phyloP scores from a whole-genome alignment of 495 filamentous ascomycete genomes.

The Glonium stellatum region DNA sequence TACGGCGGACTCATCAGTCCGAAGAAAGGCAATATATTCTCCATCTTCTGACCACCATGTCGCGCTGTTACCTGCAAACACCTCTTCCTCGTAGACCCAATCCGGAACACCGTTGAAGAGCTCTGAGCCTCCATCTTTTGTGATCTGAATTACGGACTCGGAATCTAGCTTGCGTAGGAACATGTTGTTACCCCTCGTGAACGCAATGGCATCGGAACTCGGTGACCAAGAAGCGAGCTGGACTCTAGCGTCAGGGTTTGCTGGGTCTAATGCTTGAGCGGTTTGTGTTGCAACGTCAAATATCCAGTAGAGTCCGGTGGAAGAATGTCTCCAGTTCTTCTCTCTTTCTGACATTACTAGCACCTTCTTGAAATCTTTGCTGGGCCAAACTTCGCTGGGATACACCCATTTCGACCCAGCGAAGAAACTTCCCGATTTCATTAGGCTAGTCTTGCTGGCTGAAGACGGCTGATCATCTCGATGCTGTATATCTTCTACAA shows the following conservation, averaged over 20 bases:
- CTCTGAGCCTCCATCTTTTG: conserved; percentile 74
- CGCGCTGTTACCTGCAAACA: conserved; percentile 70
- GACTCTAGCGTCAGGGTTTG: conserved; percentile 55
- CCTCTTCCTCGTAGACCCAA: conserved; percentile 99
- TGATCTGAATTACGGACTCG: conserved; percentile 61
- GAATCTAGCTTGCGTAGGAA: conserved; percentile 66
- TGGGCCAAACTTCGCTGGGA: conserved; percentile 62
- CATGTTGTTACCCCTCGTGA: conserved; percentile 82
- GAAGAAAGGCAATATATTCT: conserved; percentile 78
- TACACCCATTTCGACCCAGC: conserved; percentile 46
- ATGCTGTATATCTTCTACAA: conserved; percentile 77
- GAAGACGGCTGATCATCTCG: conserved; percentile 36
- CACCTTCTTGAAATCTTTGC: conserved; percentile 75
- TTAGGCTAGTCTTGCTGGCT: conserved; percentile 56
- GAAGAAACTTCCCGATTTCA: conserved; percentile 59
- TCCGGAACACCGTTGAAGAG: conserved; percentile 97
- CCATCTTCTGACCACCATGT: conserved; percentile 94
- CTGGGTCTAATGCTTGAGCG: conserved; percentile 69
- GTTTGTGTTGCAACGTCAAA: conserved; percentile 82
- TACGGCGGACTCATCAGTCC: conserved; percentile 86
- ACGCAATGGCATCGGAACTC: conserved; percentile 72
- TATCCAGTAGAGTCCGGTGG: conserved; percentile 79
- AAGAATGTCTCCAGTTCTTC: conserved; percentile 86
- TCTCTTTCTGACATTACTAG: conserved; percentile 62
- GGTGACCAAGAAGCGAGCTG: conserved; percentile 91